Base-by-base conservation (phyloP, 2,329 filamentous ascomycete species). In the Trichocomaceae sp. region DNA sequence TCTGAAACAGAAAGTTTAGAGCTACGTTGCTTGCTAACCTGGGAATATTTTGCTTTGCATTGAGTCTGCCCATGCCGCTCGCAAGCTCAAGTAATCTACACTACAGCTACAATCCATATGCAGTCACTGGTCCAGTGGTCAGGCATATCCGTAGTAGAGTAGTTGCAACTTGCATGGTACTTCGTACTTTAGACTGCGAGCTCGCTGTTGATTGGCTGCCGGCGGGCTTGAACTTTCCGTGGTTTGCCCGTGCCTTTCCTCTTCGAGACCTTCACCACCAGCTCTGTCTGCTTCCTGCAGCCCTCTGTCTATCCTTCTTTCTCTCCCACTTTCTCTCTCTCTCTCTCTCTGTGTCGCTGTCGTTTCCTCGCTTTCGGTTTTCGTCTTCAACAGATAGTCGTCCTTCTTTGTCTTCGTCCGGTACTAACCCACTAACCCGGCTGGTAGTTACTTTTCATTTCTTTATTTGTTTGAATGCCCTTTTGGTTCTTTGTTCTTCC, bases 401-500 rank as follows among this genome's bases (percentile, higher is more conserved):
- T 29, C 26, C 26, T 29, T 20, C 39, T n/a, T 31, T 20, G 22
- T n/a, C n/a, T 20, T 19, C 26, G 13, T 29, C 31, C 15, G 31
- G 12, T 15, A n/a, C n/a, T n/a, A n/a, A n/a, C n/a, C n/a, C 29
- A 9, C 23, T 33, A 33, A n/a, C 8, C 29, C 46, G 31, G 41
- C 33, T 6, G 29, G 47, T 31, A 26, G 15, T 42, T 17, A 26
- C 20, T 42, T 17, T 44, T 17, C 10, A 37, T 15, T 20, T 37
- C 29, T 9, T 9, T 41, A 22, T 29, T 29, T 45, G 37, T n/a
- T 17, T 12, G 37, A 15, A 35, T 23, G 15, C 49, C 20, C 23
- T 23, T 22, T 17, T 29, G 17, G 26, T 35, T 52, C 50, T 46
- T 52, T 52, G 50, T 46, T 52, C 41, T n/a, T 13, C 49, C 23